These are phyloP conservation scores for Syzygium syzygioides DNA, from an alignment of 441 rosid genomes.

Conservation along the genomic window DNA sequence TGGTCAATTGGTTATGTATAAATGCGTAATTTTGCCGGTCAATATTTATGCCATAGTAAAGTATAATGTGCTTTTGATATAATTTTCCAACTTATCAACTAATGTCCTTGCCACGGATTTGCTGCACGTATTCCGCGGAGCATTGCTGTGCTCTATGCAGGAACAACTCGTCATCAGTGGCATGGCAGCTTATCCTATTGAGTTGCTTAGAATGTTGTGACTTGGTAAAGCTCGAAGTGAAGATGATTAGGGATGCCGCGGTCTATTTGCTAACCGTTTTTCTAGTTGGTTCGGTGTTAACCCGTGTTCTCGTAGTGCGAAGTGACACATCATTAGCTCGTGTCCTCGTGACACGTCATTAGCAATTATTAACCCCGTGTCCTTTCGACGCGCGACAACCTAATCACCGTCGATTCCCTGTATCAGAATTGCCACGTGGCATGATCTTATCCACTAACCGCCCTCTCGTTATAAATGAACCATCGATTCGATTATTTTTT, in stretches of 20 bases:
- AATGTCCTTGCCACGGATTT: neutral
- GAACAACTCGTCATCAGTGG: neutral
- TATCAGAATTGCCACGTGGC: neutral
- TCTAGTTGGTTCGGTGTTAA: neutral
- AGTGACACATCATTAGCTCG: neutral
- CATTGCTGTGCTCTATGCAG: neutral
- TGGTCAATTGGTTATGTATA: neutral
- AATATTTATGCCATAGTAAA: neutral
- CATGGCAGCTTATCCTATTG: neutral
- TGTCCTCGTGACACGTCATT: neutral
- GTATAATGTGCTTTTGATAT: neutral
- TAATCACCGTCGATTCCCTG: neutral
- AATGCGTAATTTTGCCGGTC: neutral
- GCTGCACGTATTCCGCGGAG: neutral
- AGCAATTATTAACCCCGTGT: neutral
- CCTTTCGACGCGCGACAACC: neutral
- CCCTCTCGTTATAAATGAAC: neutral
- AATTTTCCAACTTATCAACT: neutral
- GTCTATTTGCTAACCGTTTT: neutral
- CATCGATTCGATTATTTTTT: neutral
- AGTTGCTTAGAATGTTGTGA: neutral
- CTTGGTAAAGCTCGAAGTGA: neutral
- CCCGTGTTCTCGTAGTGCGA: neutral
- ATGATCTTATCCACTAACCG: neutral
- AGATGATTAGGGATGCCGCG: neutral